Base-by-base conservation (phyloP, 805 yeast genomes). In the Suhomyces kilbournensis region DNA sequence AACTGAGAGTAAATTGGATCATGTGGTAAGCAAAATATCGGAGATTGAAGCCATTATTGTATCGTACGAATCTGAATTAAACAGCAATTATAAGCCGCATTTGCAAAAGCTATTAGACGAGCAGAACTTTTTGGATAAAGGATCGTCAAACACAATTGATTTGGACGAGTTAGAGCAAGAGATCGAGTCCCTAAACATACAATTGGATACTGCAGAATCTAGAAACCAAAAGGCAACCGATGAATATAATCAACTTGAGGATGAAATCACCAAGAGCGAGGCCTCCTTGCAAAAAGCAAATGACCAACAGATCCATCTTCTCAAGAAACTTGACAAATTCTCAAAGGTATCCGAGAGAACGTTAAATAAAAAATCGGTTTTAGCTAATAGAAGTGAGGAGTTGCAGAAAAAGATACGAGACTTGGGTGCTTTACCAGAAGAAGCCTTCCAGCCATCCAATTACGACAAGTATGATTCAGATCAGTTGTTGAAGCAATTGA, bases 351-450 rank as follows among this genome's bases (percentile, higher is more conserved):
- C 86, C 0, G 96, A 90, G 60, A 84, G 80, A 52, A 74, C 76
- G 6, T 70, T 87, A 57, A 78, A 87, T 19, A 85, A 81, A 60
- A 88, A 84, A 56, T 75, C 87, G 1, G 64, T 85, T 4, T 68
- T 90, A 47, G 63, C 72, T 3, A 71, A 76, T 43, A 78, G 96
- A 56, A 78, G 88, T 53, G 89, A 86, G 47, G 96, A 88, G 57
- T 67, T 89, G 22, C 85, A 84, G 56, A 81, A 78, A 53, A 88
- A 82, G 61, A 85, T 91, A 28, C 77, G 92, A 55, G 96, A 88
- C 42, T 70, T 92, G 40, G 97, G 97, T n/a, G 88, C 88, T 3
- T 73, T 93, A 15, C 93, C 97, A 0, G 97, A 91, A 61, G 91
- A 88, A 50, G 91, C 94, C 0, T 84, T 89, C 57, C 76, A 76